phyloP scores from a whole-genome alignment of 148 eudicot genomes.

The Rhododendron ovatum region DNA sequence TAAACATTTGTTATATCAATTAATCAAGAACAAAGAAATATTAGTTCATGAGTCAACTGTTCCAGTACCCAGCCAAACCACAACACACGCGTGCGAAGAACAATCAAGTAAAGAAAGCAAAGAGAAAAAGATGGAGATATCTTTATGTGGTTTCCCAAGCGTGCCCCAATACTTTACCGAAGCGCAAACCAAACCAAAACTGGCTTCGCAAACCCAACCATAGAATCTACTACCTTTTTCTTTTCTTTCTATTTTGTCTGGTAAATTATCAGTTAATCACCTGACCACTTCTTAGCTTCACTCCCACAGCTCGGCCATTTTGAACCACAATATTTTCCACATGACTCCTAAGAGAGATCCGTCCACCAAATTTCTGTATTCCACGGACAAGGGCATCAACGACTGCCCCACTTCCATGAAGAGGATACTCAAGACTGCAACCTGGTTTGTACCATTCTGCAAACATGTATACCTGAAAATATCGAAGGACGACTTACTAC shows the following conservation, averaged over 20 bases:
- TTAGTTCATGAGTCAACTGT: background rate
- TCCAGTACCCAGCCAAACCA: background rate
- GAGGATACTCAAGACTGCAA: constrained; percentile 82
- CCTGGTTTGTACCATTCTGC: constrained; percentile 99
- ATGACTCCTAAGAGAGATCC: constrained; percentile 73
- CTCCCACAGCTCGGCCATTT: constrained; percentile 92
- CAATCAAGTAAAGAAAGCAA: background rate
- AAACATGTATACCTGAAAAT: constrained; percentile 90
- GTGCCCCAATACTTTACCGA: background rate
- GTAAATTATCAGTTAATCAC: constrained; percentile 36
- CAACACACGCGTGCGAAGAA: background rate
- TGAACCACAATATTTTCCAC: constrained; percentile 79
- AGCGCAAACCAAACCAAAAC: background rate
- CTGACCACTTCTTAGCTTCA: constrained; percentile 81
- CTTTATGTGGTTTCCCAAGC: background rate
- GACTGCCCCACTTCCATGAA: constrained; percentile 86
- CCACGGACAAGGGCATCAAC: constrained; percentile 92
- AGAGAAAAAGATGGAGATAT: background rate
- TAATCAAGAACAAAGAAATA: background rate
- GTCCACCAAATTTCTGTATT: constrained; percentile 78
- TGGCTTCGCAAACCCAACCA: background rate
- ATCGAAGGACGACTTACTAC: background rate
- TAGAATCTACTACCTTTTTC: too few relatives aligned
- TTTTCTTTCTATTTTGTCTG: background rate
- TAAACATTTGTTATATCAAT: constrained; percentile 2